A percentile compares a stretch with the other conserved stretches of the same genome.
These are phyloP conservation scores for Backusella australiensis DNA, from an alignment of 192 early-diverging fungal genomes.

Conservation along the genomic window DNA sequence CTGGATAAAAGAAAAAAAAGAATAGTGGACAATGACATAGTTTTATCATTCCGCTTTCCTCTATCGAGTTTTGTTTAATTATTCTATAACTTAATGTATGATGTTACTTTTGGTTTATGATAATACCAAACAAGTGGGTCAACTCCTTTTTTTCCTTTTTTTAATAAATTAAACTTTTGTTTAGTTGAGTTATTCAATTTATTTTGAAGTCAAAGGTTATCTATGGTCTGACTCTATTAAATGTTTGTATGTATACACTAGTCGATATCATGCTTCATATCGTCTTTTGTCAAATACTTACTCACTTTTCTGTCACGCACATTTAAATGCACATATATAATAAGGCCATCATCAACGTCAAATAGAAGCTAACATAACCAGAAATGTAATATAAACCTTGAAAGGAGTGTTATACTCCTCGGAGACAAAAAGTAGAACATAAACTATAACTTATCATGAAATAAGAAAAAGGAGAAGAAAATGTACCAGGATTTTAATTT, in stretches of 20 bases:
- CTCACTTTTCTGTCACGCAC: not conserved
- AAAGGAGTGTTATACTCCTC: not conserved
- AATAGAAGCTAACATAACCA: not conserved
- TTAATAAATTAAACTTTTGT: not conserved
- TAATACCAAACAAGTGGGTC: not conserved
- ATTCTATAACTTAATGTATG: not conserved
- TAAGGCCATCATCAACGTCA: not conserved
- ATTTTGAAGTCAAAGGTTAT: too few species aligned
- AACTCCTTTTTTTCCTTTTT: not conserved
- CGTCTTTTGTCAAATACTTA: not conserved
- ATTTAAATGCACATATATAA: not conserved
- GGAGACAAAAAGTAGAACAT: not conserved
- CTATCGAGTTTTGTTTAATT: not conserved
- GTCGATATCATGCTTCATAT: not conserved
- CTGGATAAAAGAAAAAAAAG: not conserved
- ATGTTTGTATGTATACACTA: not conserved
- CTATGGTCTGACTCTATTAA: not conserved
- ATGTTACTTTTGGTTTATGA: not conserved
- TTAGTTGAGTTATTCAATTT: too few species aligned
- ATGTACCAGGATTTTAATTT: not conserved
- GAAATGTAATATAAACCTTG: not conserved
- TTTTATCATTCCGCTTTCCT: not conserved
- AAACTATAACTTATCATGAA: not conserved
- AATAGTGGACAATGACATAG: not conserved
- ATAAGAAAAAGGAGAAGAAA: not conserved